Percentiles rank a stretch among this genome's conserved stretches.
These are phyloP conservation scores for Bonnemaisonia californica DNA, from an alignment of 31 red algal species.

Conservation along the genomic window DNA sequence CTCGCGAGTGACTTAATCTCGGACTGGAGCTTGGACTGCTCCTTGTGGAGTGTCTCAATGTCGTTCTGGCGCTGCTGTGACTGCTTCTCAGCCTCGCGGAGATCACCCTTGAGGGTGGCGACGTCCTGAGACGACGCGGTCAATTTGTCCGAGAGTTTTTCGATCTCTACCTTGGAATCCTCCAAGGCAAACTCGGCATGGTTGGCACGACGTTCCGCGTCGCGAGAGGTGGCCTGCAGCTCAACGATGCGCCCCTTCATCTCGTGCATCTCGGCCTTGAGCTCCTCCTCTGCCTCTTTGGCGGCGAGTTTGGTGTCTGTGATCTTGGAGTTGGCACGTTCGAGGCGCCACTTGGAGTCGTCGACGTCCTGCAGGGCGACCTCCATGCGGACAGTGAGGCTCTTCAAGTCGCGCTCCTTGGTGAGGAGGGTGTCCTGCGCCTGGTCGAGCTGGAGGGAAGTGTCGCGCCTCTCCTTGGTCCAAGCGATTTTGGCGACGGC, in stretches of 20 bases:
- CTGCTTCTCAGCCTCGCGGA: conserved; percentile 24
- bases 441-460: conserved; percentile 35
- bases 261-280: conserved; percentile 58
- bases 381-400: conserved; percentile 34
- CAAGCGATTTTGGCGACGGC: conserved; percentile 25
- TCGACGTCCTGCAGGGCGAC: conserved; percentile 56
- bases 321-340: conserved; percentile 46
- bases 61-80: conserved; percentile 4
- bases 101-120: background rate
- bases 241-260: conserved; percentile 32
- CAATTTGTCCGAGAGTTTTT: conserved; percentile 29
- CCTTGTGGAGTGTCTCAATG: conserved; percentile 10
- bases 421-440: conserved; percentile 31
- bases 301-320: conserved; percentile 43
- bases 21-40: conserved; percentile 7
- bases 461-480: conserved; percentile 50
- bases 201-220: conserved; percentile 47
- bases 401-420: conserved; percentile 60
- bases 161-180: conserved; percentile 47
- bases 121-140: conserved; percentile 4
- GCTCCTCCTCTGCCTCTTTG: conserved; percentile 49
- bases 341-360: conserved; percentile 58
- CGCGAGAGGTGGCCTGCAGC: conserved; percentile 28
- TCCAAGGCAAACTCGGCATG: conserved; percentile 29
- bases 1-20: background rate